Evolutionary conservation across 2,329 filamentous ascomycete genomes (phyloP), one percentile per base, ranked within the genome.

Genomic region (Colletotrichum sp.): DNA sequence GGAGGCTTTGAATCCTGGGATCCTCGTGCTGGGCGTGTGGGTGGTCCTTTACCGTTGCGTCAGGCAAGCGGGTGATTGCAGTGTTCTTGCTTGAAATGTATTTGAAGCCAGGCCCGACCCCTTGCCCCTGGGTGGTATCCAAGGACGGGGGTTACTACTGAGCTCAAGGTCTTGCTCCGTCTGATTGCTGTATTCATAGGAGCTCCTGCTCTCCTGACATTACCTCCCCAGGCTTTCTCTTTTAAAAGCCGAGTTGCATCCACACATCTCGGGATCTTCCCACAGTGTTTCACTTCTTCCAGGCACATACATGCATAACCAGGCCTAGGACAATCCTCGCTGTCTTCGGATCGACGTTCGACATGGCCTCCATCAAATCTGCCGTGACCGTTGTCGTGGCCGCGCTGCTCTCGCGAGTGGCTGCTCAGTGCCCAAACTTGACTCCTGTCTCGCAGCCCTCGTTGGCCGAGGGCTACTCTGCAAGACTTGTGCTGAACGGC

Each of bases 401-500:
- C 28, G 70, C 66, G 21, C 44, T 76, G 18, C 39, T 77, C n/a
- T 36, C 63, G 9, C 28, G 62, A 34, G 66, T 57, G 13, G 60
- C 63, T 26, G 69, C 69, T 36, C 76, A 77, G 52, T 77, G 76
- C 39, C 49, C 70, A 16, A 57, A 59, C 26, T 62, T 77, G 39
- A 77, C 73, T 21, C 70, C 74, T 44, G 62, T 64, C 60, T 69
- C 73, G n/a, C 69, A 70, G 24, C 75, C 77, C 15, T 49, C 71
- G 71, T 69, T 80, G 16, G 81, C 81, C 13, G 69, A 78, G 1
- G 82, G 81, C 16, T 79, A 83, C n/a, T 55, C 77, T 16, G 80
- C 78, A 72, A 81, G 80, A 68, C 76, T 83, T 7, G 67, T 84
- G 55, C 52, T 77, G 16, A 82, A 80, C 63, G 80, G 78, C 16